A percentile compares a stretch with the other conserved stretches of the same genome.
These are phyloP conservation scores for Rhizopus delemar DNA, from an alignment of 371 early-diverging fungal genomes.

Conservation along the genomic window DNA sequence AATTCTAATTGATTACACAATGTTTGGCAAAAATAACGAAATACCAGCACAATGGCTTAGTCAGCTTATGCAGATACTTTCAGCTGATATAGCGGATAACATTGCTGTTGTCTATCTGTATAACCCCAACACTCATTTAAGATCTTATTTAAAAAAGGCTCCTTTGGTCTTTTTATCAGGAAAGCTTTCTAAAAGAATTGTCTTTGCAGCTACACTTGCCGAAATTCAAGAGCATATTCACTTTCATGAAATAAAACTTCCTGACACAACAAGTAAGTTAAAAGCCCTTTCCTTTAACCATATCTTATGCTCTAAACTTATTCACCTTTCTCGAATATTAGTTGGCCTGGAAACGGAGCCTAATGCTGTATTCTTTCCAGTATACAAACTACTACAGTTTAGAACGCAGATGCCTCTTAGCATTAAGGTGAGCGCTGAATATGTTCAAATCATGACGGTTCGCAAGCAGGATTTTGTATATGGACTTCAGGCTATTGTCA, in stretches of 20 bases:
- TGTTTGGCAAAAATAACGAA: constrained; percentile 75
- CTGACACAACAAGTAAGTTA: constrained; percentile 62
- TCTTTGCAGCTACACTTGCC: constrained; percentile 63
- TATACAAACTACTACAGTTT: constrained; percentile 59
- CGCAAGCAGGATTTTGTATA: constrained; percentile 63
- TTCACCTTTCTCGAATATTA: constrained; percentile 15
- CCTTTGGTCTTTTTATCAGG: constrained; percentile 48
- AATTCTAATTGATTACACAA: constrained; percentile 76
- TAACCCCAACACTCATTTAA: constrained; percentile 74
- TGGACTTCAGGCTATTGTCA: constrained; percentile 67
- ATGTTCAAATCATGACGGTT: constrained; percentile 71
- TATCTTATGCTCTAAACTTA: background rate
- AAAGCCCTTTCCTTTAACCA: background rate
- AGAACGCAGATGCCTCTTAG: constrained; percentile 68
- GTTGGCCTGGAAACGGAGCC: constrained; percentile 66
- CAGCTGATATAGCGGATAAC: constrained; percentile 55
- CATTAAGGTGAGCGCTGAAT: constrained; percentile 77
- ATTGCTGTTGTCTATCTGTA: constrained; percentile 60
- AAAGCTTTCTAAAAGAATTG: constrained; percentile 56
- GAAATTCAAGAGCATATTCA: constrained; percentile 71
- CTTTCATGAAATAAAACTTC: constrained; percentile 70
- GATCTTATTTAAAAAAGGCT: constrained; percentile 61
- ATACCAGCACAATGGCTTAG: constrained; percentile 69
- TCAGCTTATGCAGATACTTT: constrained; percentile 70
- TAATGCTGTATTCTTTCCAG: constrained; percentile 58